These are phyloP conservation scores for Thelephora terrestris DNA, from an alignment of 1,284 basidiomycete species.

Conservation along the genomic window DNA sequence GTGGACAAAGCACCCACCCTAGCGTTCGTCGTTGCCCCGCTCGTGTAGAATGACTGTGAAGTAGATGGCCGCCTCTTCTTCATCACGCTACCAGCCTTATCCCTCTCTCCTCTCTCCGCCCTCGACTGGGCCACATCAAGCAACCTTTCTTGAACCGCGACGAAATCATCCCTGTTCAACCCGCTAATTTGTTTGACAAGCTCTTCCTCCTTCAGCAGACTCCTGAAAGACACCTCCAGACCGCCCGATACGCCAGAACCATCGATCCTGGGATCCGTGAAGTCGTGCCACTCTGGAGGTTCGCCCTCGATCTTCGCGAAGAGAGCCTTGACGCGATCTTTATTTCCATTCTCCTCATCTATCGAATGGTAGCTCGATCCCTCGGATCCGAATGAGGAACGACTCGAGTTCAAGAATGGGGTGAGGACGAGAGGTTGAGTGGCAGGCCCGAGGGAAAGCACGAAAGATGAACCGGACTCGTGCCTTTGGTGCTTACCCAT, in stretches of 20 bases:
- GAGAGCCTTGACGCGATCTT: constrained; percentile 38
- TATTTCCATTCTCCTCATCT: constrained; percentile 45
- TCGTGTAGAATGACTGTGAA: constrained; percentile 68
- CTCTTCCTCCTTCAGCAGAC: constrained; percentile 65
- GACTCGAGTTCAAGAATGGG: constrained; percentile 60
- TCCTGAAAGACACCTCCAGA: constrained; percentile 54
- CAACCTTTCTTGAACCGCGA: constrained; percentile 62
- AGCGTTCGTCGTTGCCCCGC: constrained; percentile 25
- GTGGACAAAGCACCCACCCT: constrained; percentile 33
- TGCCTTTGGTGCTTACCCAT: constrained; percentile 23
- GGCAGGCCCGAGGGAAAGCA: constrained; percentile 32
- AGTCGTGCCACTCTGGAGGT: constrained; percentile 51
- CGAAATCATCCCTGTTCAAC: constrained; percentile 57
- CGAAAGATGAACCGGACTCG: constrained; percentile 30
- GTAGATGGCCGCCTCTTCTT: constrained; percentile 65
- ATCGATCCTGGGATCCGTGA: constrained; percentile 38
- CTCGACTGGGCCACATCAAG: constrained; percentile 49
- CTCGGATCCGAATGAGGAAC: constrained; percentile 64
- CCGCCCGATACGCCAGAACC: constrained; percentile 51
- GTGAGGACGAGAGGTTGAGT: constrained; percentile 52
- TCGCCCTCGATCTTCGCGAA: constrained; percentile 40
- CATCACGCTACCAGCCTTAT: constrained; percentile 9
- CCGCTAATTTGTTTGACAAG: constrained; percentile 53
- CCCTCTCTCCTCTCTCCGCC: constrained; percentile 27
- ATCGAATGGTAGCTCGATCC: constrained; percentile 79